phyloP scores from a whole-genome alignment of 805 yeast species.

The Ogataea wickerhamii region DNA sequence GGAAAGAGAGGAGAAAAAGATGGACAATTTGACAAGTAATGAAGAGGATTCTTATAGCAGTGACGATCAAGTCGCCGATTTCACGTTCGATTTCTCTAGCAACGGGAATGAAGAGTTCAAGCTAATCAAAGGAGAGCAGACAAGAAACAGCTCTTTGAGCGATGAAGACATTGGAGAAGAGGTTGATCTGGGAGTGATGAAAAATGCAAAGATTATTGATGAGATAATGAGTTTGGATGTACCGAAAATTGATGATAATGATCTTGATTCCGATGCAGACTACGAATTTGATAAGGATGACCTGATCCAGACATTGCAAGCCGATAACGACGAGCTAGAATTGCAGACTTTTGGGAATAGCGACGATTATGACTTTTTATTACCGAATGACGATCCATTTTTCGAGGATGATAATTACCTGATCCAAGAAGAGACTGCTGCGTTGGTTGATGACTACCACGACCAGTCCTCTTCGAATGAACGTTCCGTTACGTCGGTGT shows the following conservation, averaged over 20 bases:
- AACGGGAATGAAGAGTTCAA: slow-evolving; percentile 35
- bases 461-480: slow-evolving; percentile 23
- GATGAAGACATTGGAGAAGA: slow-evolving; percentile 67
- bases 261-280: slow-evolving; percentile 56
- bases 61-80: slow-evolving; percentile 35
- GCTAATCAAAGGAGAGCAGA: slow-evolving; percentile 11
- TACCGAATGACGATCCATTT: slow-evolving; percentile 27
- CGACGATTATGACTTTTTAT: slow-evolving; percentile 30
- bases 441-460: slow-evolving; percentile 38
- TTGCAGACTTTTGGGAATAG: slow-evolving; percentile 32
- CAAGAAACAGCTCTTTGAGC: slow-evolving; percentile 20
- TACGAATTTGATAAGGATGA: slow-evolving; percentile 54
- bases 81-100: slow-evolving; percentile 36
- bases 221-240: slow-evolving; percentile 39
- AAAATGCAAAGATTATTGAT: slow-evolving; percentile 26
- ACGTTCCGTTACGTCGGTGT: neutral
- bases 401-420: slow-evolving; percentile 49
- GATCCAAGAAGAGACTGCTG: slow-evolving; percentile 40
- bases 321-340: slow-evolving; percentile 38
- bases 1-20: slow-evolving; percentile 38
- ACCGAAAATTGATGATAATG: slow-evolving; percentile 47
- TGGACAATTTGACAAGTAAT: slow-evolving; percentile 25
- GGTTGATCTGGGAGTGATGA: slow-evolving; percentile 22
- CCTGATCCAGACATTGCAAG: slow-evolving; percentile 36
- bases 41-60: slow-evolving; percentile 28